These are phyloP conservation scores for Gossypium davidsonii DNA, from an alignment of 441 rosid species.

Conservation along the genomic window DNA sequence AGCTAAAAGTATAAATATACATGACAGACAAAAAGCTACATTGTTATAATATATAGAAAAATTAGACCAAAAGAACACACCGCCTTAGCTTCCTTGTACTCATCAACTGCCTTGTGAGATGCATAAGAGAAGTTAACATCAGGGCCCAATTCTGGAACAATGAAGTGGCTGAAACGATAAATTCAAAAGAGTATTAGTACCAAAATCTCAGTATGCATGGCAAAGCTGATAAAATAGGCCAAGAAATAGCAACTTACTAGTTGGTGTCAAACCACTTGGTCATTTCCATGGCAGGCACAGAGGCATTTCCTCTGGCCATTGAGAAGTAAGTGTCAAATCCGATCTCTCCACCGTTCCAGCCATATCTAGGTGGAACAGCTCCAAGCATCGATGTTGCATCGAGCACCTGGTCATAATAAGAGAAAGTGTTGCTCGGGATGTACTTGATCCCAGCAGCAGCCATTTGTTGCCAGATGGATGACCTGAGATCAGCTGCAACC, in stretches of 20 bases:
- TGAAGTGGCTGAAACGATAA: constrained; percentile 63
- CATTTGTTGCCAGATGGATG: constrained; percentile 93
- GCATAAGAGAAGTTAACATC: constrained; percentile 80
- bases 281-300: constrained; percentile 98
- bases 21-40: background rate
- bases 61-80: constrained; percentile 30
- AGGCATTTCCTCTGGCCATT: constrained; percentile 95
- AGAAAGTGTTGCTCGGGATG: constrained; percentile 95
- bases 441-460: constrained; percentile 68
- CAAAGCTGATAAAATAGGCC: background rate
- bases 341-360: constrained; percentile 76
- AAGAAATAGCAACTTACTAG: constrained; percentile 59
- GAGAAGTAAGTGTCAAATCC: constrained; percentile 80
- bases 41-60: background rate
- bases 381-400: constrained; percentile 93
- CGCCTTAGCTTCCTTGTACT: constrained; percentile 93
- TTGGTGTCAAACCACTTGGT: constrained; percentile 99
- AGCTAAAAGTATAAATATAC: background rate
- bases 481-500: constrained; percentile 79
- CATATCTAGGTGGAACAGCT: constrained; percentile 85
- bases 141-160: constrained; percentile 96
- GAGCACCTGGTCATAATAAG: constrained; percentile 82
- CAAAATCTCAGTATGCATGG: background rate
- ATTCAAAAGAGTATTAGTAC: background rate
- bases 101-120: constrained; percentile 89